Evolutionary conservation across 2,329 filamentous ascomycete species (phyloP), one percentile per base, ranked within the genome.

Genomic region (Apiospora pterosperma): DNA sequence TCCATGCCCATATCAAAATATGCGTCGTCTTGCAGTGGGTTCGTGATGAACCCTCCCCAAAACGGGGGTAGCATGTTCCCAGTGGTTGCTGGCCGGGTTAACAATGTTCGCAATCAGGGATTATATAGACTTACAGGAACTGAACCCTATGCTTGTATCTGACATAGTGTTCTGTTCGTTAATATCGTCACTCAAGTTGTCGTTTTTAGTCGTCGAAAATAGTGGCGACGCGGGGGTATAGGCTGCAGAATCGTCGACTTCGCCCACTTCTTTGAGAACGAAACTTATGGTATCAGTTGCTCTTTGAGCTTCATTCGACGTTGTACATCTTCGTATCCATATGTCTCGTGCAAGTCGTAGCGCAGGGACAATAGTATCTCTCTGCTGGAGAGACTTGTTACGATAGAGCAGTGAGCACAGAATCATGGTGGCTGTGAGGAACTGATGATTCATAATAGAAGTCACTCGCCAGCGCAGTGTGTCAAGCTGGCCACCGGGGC

Each of bases 381-480:
- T 36, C n/a, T 14, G 8, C 16, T 59, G 11, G 12, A 36, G 11
- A 5, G 21, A n/a, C 11, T 59, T 31, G 2, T 21, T 21, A n/a
- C 58, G 58, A 14, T 59, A 21, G 31, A 59, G n/a, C 28, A 59
- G 31, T 14, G 58, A 59, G 6, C 28, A 36, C 34, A 59, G n/a
- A 36, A n/a, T 59, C 58, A 59, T 59, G 1, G 58, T 59, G 4
- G 58, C 58, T 14, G 34, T 59, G 31, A 59, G 58, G 31, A 59
- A 59, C 58, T 59, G 58, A 36, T 59, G 58, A 21, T 59, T 59
- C 58, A 59, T 59, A 5, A 59, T 59, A 19, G 58, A 59, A 5
- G 58, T 59, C 21, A 59, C 58, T 19, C 58, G 14, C 58, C 58
- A 59, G 28, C 58, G 58, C 58, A 59, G 58, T 10, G 58, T 59